Evolutionary conservation across 2,329 filamentous ascomycete species (phyloP).

Genomic region (Colletotrichum sublineola): DNA sequence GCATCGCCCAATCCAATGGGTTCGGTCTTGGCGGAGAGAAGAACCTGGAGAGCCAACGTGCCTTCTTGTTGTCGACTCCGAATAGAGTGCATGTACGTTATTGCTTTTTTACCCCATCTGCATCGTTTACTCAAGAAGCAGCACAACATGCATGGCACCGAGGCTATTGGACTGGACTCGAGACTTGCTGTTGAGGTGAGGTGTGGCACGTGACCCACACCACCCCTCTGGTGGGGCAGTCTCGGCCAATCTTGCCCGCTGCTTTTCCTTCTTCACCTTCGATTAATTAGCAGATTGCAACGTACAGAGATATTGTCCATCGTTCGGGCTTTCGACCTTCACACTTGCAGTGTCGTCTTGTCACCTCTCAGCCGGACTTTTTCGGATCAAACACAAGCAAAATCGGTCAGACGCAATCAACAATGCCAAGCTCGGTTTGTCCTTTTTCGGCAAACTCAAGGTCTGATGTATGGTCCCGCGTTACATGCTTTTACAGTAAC

Average conservation of each 20-base stretch:
- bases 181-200: too few species aligned
- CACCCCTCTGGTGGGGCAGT: too few species aligned
- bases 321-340: too few species aligned
- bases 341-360: not conserved
- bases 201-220: too few species aligned
- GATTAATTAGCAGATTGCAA: too few species aligned
- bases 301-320: too few species aligned
- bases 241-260: too few species aligned
- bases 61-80: not conserved
- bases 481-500: not conserved
- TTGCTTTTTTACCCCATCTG: not conserved
- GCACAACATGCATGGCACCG: not conserved
- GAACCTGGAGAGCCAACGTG: not conserved
- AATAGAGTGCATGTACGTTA: not conserved
- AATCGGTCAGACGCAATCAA: not conserved
- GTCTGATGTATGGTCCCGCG: not conserved
- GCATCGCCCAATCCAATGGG: not conserved
- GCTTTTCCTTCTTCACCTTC: too few species aligned
- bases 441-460: slow-evolving; percentile 4
- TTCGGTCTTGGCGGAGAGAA: not conserved
- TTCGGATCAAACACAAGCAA: not conserved
- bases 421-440: slow-evolving; percentile 1
- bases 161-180: not conserved
- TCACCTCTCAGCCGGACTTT: not conserved
- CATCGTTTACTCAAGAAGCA: not conserved